Evolutionary conservation across 139 green algal genomes (phyloP).

Genomic region (Microglena sp.): DNA sequence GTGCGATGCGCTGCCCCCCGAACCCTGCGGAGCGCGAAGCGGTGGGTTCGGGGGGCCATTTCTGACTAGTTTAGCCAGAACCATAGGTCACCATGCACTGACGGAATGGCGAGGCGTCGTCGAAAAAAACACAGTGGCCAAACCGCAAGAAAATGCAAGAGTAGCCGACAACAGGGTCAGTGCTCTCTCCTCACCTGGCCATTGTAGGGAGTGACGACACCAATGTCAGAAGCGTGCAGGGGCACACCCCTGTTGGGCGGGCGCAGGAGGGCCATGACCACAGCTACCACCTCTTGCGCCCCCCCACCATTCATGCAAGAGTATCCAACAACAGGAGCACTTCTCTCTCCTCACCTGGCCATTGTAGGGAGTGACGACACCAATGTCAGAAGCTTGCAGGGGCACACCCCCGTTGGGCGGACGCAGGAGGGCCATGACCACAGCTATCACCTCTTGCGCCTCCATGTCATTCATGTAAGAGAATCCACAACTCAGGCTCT

Average conservation of each 20-base stretch:
- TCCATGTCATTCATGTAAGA: neutral
- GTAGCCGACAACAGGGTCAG: no score
- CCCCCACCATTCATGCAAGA: conserved; percentile 36
- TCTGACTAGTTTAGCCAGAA: no score
- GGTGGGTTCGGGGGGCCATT: no score
- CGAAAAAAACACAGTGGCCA: no score
- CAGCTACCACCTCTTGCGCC: conserved; percentile 20
- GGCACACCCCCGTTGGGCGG: neutral
- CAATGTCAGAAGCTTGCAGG: conserved; percentile 2
- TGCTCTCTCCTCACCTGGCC: conserved; percentile 50
- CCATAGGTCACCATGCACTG: no score
- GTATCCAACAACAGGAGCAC: no score
- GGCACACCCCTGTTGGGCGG: neutral
- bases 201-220: conserved; percentile 57
- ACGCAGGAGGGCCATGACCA: neutral
- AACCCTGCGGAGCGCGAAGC: no score
- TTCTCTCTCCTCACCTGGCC: conserved; percentile 50
- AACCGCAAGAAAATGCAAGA: no score
- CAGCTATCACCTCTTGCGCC: neutral
- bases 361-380: conserved; percentile 57
- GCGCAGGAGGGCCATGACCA: conserved; percentile 19
- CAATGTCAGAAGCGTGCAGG: conserved; percentile 23
- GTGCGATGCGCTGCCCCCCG: no score
- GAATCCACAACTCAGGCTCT: neutral
- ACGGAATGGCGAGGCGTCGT: no score